Evolutionary conservation across 345 rosid species (phyloP).

Genomic region (Sonneratia caseolaris): DNA sequence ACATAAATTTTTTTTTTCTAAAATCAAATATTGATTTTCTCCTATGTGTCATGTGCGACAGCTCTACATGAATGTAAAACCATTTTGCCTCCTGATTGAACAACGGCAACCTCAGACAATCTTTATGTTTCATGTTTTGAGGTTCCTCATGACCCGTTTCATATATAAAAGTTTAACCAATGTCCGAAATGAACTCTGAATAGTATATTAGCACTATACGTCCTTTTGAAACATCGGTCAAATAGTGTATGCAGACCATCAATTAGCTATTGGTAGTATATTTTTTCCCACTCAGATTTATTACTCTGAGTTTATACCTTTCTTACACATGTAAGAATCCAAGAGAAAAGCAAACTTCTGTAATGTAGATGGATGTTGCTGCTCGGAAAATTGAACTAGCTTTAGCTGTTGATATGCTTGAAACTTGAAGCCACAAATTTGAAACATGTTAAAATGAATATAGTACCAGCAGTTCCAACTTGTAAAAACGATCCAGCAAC

Average conservation of each 20-base stretch:
- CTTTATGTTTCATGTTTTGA: too few species aligned
- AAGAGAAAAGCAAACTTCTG: background rate
- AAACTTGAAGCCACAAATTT: background rate
- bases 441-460: background rate
- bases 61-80: too few species aligned
- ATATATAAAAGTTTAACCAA: too few species aligned
- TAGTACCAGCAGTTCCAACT: conserved; percentile 83
- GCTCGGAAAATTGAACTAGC: background rate
- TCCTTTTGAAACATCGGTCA: background rate
- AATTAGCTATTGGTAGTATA: background rate
- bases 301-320: background rate
- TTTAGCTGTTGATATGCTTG: background rate
- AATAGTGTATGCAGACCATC: background rate
- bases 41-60: too few species aligned
- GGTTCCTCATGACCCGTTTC: too few species aligned
- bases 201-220: too few species aligned
- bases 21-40: too few species aligned
- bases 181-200: too few species aligned
- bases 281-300: background rate
- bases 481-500: conserved; percentile 86
- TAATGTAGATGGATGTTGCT: background rate
- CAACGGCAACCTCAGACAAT: too few species aligned
- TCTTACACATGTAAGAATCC: background rate
- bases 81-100: too few species aligned
- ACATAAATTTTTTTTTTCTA: too few species aligned